phyloP scores from a whole-genome alignment of 2,329 filamentous ascomycete species.

The Parastagonospora avenae region DNA sequence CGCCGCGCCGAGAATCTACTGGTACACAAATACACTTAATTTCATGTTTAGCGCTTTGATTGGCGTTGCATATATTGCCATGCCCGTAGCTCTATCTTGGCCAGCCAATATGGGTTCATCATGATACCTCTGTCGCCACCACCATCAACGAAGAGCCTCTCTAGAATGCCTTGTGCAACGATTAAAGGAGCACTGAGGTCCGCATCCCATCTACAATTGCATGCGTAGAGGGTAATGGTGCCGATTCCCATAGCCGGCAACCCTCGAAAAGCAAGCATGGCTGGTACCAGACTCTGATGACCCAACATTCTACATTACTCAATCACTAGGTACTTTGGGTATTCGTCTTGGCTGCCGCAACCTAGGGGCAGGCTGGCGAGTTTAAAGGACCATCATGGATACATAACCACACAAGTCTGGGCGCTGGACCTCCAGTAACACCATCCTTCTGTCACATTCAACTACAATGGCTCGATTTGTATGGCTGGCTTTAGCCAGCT shows the following conservation, averaged over 20 bases:
- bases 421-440: neutral
- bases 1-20: constrained; percentile 6
- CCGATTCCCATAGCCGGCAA: neutral
- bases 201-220: neutral
- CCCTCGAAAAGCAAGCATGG: neutral
- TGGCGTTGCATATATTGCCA: constrained; percentile 1
- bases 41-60: constrained; percentile 1
- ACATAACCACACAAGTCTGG: constrained; percentile 1
- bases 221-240: neutral
- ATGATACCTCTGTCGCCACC: neutral
- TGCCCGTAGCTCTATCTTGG: neutral
- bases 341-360: neutral
- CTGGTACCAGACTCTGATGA: neutral
- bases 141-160: neutral
- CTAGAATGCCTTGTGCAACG: neutral
- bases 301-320: neutral
- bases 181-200: neutral
- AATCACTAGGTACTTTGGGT: neutral
- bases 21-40: constrained; percentile 2
- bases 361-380: neutral
- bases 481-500: neutral
- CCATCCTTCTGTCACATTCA: neutral
- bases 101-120: neutral
- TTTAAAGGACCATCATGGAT: neutral
- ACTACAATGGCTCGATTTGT: neutral